Percentiles rank a stretch among this genome's conserved stretches.
These are phyloP conservation scores for Fusarium bulbicola DNA, from an alignment of 2,329 filamentous ascomycete species.

Conservation along the genomic window DNA sequence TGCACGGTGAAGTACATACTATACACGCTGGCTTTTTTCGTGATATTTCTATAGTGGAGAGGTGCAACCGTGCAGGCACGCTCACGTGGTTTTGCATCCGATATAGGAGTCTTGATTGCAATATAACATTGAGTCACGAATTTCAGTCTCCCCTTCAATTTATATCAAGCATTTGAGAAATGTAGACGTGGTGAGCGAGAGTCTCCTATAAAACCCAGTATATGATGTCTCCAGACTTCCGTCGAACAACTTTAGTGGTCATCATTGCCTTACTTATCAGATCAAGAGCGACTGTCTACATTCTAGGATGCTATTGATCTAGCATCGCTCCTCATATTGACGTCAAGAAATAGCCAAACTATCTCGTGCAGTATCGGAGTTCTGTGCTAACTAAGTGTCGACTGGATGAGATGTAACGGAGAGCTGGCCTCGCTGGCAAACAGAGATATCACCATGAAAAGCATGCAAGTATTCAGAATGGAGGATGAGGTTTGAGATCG, in stretches of 20 bases:
- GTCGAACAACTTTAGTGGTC: not conserved
- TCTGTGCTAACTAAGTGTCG: rapidly evolving
- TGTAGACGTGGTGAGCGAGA: not conserved
- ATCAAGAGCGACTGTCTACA: rapidly evolving
- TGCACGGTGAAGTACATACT: not conserved
- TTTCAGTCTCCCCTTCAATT: too few species aligned
- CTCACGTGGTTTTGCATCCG: not conserved
- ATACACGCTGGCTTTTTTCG: not conserved
- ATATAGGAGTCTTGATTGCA: not conserved
- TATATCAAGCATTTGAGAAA: too few species aligned
- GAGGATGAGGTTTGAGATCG: too few species aligned
- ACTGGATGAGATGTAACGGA: too few species aligned
- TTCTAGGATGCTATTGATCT: rapidly evolving
- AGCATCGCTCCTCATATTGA: not conserved
- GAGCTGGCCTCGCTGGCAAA: too few species aligned
- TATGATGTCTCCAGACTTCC: too few species aligned
- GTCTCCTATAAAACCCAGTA: rapidly evolving
- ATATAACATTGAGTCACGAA: not conserved
- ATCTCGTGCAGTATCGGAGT: not conserved
- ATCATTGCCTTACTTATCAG: not conserved
- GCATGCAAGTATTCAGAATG: too few species aligned
- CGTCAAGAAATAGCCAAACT: not conserved
- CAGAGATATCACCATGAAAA: too few species aligned
- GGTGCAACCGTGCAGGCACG: rapidly evolving
- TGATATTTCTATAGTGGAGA: not conserved